Evolutionary conservation across 2,329 filamentous ascomycete species (phyloP), one percentile per base, ranked within the genome.

Genomic region (Rutstroemia sp.): DNA sequence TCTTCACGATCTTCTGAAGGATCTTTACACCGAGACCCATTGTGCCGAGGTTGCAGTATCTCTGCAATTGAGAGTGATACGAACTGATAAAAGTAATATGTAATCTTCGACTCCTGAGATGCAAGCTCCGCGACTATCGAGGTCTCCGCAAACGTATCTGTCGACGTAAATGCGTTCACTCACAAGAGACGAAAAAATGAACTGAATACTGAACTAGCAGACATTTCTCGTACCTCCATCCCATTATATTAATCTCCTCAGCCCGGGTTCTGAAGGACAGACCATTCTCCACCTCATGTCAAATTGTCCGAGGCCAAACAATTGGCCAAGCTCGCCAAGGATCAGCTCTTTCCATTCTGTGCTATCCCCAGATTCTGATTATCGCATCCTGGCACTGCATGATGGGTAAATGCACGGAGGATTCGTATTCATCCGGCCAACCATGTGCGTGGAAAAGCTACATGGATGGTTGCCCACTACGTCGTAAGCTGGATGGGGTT

Each of bases 1-100:
- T 88, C 70, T 80, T 65, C 25, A 70, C 67, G 19, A 69, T 57
- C 17, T 53, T 53, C 51, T 53, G 40, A 53, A 47, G 38, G 36
- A 53, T 14, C 39, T 53, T 25, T 38, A 42, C 0, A 8, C 51
- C 51, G 17, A 53, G 40, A 36, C 40, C 51, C 27, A 30, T 30
- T 10, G 0, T 30, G 27, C 27, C 10, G 27, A 10, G 8, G 8
- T 30, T 10, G 8, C 27, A 30, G 27, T 30, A 30, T 30, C 27
- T 30, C 27, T 30, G 27, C 27, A 30, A 30, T 30, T 10, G 27
- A 30, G 27, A 30, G 10, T 10, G 27, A 30, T 30, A 30, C 27
- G 2, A 30, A 30, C 27, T 30, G 27, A 30, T 30, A 30, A 23
- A 23, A 23, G 23, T 23, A 23, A 23, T 23, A 23, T 23, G 23